Base-by-base conservation (phyloP, 2,329 filamentous ascomycete genomes). In the Cytospora schulzeri region DNA sequence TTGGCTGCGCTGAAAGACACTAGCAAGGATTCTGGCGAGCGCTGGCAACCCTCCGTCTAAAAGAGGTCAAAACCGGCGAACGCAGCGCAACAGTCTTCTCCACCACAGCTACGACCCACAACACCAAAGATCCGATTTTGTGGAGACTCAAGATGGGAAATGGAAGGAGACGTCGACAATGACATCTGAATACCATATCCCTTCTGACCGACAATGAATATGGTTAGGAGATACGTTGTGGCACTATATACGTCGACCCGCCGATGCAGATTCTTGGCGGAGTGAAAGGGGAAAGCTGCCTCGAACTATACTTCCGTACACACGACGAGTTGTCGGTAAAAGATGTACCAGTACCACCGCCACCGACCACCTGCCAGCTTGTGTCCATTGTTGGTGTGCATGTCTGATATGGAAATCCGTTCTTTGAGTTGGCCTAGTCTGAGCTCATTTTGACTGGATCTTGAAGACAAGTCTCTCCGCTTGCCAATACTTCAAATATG, bases 21-120 rank as follows among this genome's bases (percentile, higher is more conserved):
- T 26, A 48, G 57, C 28, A 57, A 24, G 60, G 60, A 56, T 56
- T 2, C 45, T 48, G n/a, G n/a, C 11, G n/a, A 48, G 11, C 54
- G 15, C 24, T 28, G 28, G 22, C 53, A 15, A 19, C 19, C 4
- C 9, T 5, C n/a, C 33, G 4, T 35, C 26, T 35, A 1, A 51
- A 62, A 33, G 35, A 64, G 55, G 62, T 48, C 41, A 64, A 62
- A 62, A 59, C 57, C 63, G 65, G 57, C 65, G 65, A 65, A 38
- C 5, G 29, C 38, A 29, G 55, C 54, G 45, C 4, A 35, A 33
- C 29, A 24, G 45, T 31, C 4, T 14, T 17, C 19, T 29, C 50
- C 38, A 56, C n/a, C 54, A 29, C 31, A 35, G n/a, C 52, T 31
- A 51, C 38, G 52, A 51, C 55, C 52, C 50, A 59, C 26, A 38